Evolutionary conservation across 1,284 basidiomycete species (phyloP), one percentile per base, ranked within the genome.

Genomic region (Papiliotrema nemorosa): DNA sequence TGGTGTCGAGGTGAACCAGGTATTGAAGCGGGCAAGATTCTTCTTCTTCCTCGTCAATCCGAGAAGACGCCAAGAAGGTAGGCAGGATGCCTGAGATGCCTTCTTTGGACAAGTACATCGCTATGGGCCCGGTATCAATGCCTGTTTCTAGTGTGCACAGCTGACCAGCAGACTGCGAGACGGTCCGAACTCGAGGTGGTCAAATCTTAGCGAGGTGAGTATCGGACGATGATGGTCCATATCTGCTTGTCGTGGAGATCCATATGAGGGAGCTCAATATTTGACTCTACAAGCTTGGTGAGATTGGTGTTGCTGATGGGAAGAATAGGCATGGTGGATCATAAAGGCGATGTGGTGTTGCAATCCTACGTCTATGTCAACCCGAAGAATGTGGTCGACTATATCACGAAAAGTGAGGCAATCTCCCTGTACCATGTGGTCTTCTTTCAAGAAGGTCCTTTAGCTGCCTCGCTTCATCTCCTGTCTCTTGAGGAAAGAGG

Each of bases 361-460:
- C 77, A 80, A 53, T 73, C 71, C 0, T 79, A 75, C 51, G 79
- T 80, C 0, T 66, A 67, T 43, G 61, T 69, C 24, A 75, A 79
- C 21, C 69, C 75, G 10, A 68, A 75, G 41, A 75, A 73, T 45
- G 77, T 80, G 13, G 71, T 74, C 9, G 78, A 79, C 63, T 81
- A 79, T 62, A 65, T 78, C 1, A 80, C 79, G 0, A 72, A 70
- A 66, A 75, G 79, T 51, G 37, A 52, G 62, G 52, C 4, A 33
- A 18, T 39, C 7, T 6, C 22, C 47, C 20, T 39, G 13, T 14
- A 20, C 31, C 31, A 41, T 14, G 5, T 26, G 20, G 22, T 35
- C 14, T 18, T 5, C 22, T n/a, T n/a, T n/a, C n/a, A n/a, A n/a
- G n/a, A n/a, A n/a, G n/a, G n/a, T n/a, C n/a, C n/a, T n/a, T n/a